phyloP scores from a whole-genome alignment of 139 green algal genomes.

The Tetradesmus obliquus region DNA sequence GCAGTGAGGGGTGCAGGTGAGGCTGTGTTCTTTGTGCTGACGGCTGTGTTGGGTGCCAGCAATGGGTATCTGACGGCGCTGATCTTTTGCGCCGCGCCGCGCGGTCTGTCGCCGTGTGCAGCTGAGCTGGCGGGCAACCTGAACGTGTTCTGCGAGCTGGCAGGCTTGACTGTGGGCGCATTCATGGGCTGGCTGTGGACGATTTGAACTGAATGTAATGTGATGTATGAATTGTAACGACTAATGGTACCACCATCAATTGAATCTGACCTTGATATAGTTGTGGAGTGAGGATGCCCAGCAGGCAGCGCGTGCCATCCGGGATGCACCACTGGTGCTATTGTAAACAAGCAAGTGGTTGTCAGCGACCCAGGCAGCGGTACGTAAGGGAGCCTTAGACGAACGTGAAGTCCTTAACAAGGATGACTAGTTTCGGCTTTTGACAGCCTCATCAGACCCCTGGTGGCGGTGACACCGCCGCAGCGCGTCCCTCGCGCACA shows the following conservation, averaged over 20 bases:
- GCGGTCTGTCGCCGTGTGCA: not conserved
- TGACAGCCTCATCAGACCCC: too few species aligned
- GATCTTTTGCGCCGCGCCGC: conserved; percentile 6
- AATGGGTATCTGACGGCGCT: not conserved
- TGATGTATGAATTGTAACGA: not conserved
- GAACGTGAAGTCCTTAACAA: too few species aligned
- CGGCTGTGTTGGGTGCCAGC: not conserved
- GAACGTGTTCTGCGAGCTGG: conserved; percentile 9
- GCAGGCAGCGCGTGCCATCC: not conserved
- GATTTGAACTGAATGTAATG: not conserved
- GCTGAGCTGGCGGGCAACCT: conserved; percentile 12
- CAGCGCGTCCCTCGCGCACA: too few species aligned
- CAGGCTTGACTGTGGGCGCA: not conserved
- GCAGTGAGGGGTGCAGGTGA: not conserved
- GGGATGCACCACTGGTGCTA: not conserved
- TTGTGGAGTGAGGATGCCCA: not conserved
- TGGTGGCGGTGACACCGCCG: too few species aligned
- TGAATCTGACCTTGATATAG: not conserved
- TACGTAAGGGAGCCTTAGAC: too few species aligned
- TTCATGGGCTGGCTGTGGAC: conserved; percentile 34
- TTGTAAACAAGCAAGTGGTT: not conserved
- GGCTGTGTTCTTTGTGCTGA: conserved; percentile 12
- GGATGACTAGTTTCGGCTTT: too few species aligned
- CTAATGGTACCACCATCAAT: not conserved
- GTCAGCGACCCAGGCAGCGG: too few species aligned